Base-by-base conservation (phyloP, 2,329 filamentous ascomycete species). In the Neofusicoccum ribis region DNA sequence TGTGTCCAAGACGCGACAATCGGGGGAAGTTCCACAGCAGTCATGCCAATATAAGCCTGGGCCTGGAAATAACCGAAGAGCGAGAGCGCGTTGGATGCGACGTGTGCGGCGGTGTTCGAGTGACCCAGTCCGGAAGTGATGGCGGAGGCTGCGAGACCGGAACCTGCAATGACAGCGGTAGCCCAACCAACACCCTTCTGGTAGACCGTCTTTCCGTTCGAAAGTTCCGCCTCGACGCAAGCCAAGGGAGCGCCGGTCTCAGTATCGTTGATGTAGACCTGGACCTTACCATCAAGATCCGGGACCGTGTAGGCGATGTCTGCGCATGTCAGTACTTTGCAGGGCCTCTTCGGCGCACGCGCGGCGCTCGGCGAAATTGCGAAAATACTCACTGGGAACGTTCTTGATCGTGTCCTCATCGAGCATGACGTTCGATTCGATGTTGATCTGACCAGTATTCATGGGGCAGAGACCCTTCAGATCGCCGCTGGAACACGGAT, bases 61-160 rank as follows among this genome's bases (percentile, higher is more conserved):
- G 92, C 88, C 79, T 98, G 94, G 84, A 97, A 97, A 79, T 95
- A 97, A 67, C 90, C 88, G 75, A 97, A 96, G 36, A 98, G 88
- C n/a, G 93, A 95, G 68, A 97, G 85, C 3, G 94, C 92, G 74
- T 96, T 97, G 64, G 93, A 91, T 63, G 94, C 94, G 68, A 98
- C 91, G 78, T 98, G 94, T 59, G 94, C 93, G 52, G 94, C 93
- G 5, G 94, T 94, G 77, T 97, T 97, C 58, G 92, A 92, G 78
- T 97, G 93, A 11, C 94, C 94, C 4, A 97, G 83, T 37, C 93
- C 93, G 34, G 93, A 97, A 36, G 94, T 91, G 69, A 97, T 86
- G 67, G 92, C 94, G 49, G 94, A 97, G 8, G 92, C 90, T 56
- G 92, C 83, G 52, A 97, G 84, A 70, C 91, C 92, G 51, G 96